Conservation (phyloP, 345 rosid genomes). For the Clarkia xantiana region DNA sequence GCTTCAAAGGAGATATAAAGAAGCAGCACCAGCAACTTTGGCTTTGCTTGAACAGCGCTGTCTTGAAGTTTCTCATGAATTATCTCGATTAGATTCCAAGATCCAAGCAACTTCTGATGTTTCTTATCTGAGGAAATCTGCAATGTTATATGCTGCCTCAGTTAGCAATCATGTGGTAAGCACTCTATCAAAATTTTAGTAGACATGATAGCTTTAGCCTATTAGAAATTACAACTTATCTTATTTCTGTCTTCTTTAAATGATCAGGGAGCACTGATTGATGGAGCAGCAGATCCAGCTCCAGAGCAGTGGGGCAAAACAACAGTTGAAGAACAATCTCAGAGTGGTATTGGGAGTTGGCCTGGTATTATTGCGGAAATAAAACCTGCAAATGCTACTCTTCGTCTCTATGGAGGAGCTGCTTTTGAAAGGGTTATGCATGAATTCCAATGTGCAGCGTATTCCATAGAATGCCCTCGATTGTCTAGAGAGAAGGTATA, state of each 20-base stretch:
- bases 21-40: slow-evolving; percentile 89
- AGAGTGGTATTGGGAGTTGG: slow-evolving; percentile 92
- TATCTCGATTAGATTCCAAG: slow-evolving; percentile 55
- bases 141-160: slow-evolving; percentile 76
- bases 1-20: slow-evolving; percentile 89
- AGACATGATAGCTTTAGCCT: background rate
- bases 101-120: slow-evolving; percentile 84
- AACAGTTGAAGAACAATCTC: slow-evolving; percentile 65
- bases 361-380: slow-evolving; percentile 63
- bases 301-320: slow-evolving; percentile 98
- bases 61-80: slow-evolving; percentile 47
- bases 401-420: slow-evolving; percentile 94
- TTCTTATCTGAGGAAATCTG: slow-evolving; percentile 72
- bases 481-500: slow-evolving; percentile 89
- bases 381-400: slow-evolving; percentile 85
- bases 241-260: slow-evolving; percentile 5
- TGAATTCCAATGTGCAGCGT: slow-evolving; percentile 91
- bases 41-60: slow-evolving; percentile 94
- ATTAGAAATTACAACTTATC: background rate
- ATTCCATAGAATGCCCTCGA: slow-evolving; percentile 86
- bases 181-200: background rate
- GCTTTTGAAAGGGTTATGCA: slow-evolving; percentile 94
- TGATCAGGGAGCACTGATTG: slow-evolving; percentile 61
- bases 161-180: slow-evolving; percentile 81
- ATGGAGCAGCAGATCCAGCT: slow-evolving; percentile 97